A percentile compares a stretch with the other conserved stretches of the same genome.
phyloP scores from a whole-genome alignment of 1,284 basidiomycete species.

The Cerrena zonata region DNA sequence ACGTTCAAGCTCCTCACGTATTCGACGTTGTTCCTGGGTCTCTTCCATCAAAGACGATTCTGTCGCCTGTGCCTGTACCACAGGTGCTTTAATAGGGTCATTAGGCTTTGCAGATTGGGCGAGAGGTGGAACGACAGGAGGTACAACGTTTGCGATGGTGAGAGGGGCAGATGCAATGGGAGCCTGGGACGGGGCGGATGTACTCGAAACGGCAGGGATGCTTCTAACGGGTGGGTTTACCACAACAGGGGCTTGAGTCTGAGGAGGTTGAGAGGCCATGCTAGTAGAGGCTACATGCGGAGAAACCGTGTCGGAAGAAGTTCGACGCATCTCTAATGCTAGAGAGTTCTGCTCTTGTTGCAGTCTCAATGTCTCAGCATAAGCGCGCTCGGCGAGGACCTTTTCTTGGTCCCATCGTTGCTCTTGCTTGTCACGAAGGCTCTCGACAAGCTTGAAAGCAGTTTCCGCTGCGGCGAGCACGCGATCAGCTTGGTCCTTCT shows the following conservation, averaged over 20 bases:
- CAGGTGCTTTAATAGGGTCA: not conserved
- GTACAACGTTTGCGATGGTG: too few relatives aligned
- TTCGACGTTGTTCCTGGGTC: not conserved
- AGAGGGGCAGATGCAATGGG: not conserved
- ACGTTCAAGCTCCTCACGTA: not conserved
- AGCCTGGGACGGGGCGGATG: not conserved
- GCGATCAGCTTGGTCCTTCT: constrained; percentile 16
- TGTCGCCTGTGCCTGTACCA: not conserved
- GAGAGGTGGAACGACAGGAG: too few relatives aligned
- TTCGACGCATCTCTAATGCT: not conserved
- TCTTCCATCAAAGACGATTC: not conserved
- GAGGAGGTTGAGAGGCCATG: too few relatives aligned
- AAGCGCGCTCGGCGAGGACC: not conserved
- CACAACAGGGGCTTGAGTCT: too few relatives aligned
- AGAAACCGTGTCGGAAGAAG: too few relatives aligned
- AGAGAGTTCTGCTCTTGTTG: not conserved
- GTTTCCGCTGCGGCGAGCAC: constrained; percentile 11
- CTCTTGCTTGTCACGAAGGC: constrained; percentile 12
- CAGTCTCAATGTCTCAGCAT: not conserved
- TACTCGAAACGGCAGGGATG: not conserved
- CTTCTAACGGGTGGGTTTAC: too few relatives aligned
- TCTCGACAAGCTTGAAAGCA: constrained; percentile 14
- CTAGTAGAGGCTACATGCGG: too few relatives aligned
- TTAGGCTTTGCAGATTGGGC: too few relatives aligned
- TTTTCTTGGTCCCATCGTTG: constrained; percentile 14